phyloP scores from a whole-genome alignment of 441 rosid genomes.

The Croton setiger region DNA sequence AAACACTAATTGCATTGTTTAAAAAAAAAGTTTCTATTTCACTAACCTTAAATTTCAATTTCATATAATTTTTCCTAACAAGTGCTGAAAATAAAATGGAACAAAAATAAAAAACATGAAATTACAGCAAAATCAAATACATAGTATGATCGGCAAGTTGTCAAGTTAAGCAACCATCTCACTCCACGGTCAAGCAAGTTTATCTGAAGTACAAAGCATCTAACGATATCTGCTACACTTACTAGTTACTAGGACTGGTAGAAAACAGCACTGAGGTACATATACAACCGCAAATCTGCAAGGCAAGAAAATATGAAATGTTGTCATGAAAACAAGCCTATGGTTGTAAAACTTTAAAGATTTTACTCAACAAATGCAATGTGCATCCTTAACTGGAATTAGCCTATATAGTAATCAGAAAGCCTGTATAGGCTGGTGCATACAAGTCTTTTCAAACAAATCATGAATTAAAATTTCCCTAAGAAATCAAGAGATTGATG shows the following conservation, averaged over 20 bases:
- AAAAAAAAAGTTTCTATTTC: too few relatives aligned
- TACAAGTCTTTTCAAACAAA: neutral
- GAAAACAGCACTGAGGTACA: slow-evolving; percentile 51
- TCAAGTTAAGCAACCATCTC: too few relatives aligned
- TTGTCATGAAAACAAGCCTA: neutral
- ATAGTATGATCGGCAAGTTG: too few relatives aligned
- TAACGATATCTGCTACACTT: neutral
- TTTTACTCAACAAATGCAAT: neutral
- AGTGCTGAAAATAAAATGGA: too few relatives aligned
- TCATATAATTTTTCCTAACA: too few relatives aligned
- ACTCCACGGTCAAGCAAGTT: neutral
- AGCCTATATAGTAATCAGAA: slow-evolving; percentile 1
- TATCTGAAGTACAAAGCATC: neutral
- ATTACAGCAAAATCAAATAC: too few relatives aligned
- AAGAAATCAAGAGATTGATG: neutral
- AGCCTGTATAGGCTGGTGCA: neutral
- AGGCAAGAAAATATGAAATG: slow-evolving; percentile 21
- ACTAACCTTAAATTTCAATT: too few relatives aligned
- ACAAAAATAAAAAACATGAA: too few relatives aligned
- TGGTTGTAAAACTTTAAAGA: slow-evolving; percentile 7
- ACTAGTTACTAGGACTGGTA: slow-evolving; percentile 44
- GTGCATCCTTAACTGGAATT: neutral
- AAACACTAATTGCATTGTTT: too few relatives aligned
- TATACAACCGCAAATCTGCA: slow-evolving; percentile 62
- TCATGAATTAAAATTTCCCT: neutral